Evolutionary conservation across 495 filamentous ascomycete genomes (phyloP).

Genomic region (Oidiodendron maius): DNA sequence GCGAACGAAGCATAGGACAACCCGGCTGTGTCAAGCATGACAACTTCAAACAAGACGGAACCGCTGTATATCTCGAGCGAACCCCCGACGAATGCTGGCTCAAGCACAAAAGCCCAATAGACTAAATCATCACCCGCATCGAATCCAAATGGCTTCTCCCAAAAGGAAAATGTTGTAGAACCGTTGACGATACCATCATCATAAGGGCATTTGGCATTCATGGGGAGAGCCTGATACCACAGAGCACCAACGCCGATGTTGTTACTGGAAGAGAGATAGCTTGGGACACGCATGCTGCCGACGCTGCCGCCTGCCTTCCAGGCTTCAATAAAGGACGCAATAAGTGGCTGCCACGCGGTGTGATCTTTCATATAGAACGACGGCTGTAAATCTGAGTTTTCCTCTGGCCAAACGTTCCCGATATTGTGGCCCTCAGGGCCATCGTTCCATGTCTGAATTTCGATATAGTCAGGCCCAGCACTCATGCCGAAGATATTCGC

Average conservation of each 20-base stretch:
- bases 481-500: neutral
- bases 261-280: neutral
- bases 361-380: constrained; percentile 3
- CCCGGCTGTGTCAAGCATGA: too few relatives aligned
- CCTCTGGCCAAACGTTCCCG: constrained; percentile 26
- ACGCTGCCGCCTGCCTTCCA: constrained; percentile 14
- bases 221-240: neutral
- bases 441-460: constrained; percentile 15
- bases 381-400: constrained; percentile 3
- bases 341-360: constrained; percentile 20
- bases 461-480: neutral
- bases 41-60: too few relatives aligned
- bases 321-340: constrained; percentile 20
- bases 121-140: constrained; percentile 1
- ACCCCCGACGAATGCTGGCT: too few relatives aligned
- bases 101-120: too few relatives aligned
- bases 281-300: neutral
- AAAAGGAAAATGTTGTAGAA: neutral
- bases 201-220: neutral
- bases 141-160: constrained; percentile 2
- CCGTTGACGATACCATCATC: constrained; percentile 4
- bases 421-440: constrained; percentile 30
- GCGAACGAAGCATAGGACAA: too few relatives aligned
- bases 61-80: too few relatives aligned
- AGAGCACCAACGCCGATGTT: constrained; percentile 2